phyloP scores from a whole-genome alignment of 768 basidiomycete genomes.

The Naganishia kalamii region DNA sequence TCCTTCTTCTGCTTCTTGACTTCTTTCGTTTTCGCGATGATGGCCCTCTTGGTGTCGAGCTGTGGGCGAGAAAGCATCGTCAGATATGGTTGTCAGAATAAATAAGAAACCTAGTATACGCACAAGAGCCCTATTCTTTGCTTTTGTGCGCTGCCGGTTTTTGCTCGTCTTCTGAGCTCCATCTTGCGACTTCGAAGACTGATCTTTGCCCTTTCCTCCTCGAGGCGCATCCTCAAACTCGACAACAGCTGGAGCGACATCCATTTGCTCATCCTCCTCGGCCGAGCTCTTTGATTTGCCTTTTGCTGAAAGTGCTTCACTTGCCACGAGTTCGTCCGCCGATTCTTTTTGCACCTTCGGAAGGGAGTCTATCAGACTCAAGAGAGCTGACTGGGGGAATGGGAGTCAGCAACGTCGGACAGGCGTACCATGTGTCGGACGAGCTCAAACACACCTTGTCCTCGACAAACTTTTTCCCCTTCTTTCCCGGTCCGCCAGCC shows the following conservation, averaged over 20 bases:
- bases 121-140: neutral
- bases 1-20: slow-evolving; percentile 13
- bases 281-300: slow-evolving; percentile 8
- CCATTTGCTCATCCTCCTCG: neutral
- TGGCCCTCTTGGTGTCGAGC: slow-evolving; percentile 5
- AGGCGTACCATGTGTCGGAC: too few species aligned
- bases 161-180: neutral
- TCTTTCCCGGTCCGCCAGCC: slow-evolving; percentile 23
- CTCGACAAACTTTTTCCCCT: slow-evolving; percentile 27
- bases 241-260: neutral
- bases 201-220: neutral
- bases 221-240: neutral
- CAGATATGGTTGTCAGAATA: neutral
- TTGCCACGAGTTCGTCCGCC: neutral
- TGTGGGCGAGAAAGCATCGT: neutral
- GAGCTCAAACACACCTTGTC: slow-evolving; percentile 12
- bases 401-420: neutral
- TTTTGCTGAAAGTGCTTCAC: neutral
- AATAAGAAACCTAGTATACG: neutral
- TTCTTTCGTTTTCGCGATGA: neutral
- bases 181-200: neutral
- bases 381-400: slow-evolving; percentile 14
- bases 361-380: slow-evolving; percentile 17
- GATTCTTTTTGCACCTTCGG: slow-evolving; percentile 14
- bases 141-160: slow-evolving; percentile 5